Evolutionary conservation across 805 yeast genomes (phyloP), one percentile per base, ranked within the genome.

Genomic region (Cyberlindnera suaveolens): DNA sequence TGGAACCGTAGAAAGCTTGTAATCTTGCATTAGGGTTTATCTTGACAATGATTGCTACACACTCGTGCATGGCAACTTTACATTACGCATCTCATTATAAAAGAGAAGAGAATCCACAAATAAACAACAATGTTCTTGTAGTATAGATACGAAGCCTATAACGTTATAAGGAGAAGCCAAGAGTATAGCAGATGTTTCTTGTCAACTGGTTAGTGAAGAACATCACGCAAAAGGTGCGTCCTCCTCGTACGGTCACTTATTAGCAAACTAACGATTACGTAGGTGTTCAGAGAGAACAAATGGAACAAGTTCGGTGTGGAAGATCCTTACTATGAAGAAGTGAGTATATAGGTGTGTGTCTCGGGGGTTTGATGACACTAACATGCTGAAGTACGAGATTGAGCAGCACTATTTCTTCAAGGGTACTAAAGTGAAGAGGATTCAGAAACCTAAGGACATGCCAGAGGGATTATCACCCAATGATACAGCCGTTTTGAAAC

Each of bases 391-490:
- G 60, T 46, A 47, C 31, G 54, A 54, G 36, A 41, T 50, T 5
- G 57, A 54, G 14, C 54, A 54, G 36, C 42, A 38, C 31, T 52
- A 58, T 1, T 47, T 49, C 43, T 44, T 56, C 31, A 48, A 46
- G 4, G 47, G 53, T 1, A 41, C 51, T 16, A 49, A 44, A 31
- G 33, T 42, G n/a, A 52, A 54, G 47, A 57, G 41, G 30, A 34
- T 45, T 18, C 56, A 48, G 44, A 50, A 31, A 30, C 52, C 51
- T 15, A 67, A 72, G 51, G 55, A 65, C 43, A 53, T 75, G 7
- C 93, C 95, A 1, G 69, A 64, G 10, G 78, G 80, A 1, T 56
- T 85, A 15, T 72, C 83, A 3, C 58, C 54, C 2, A 66, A 75
- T 41, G 90, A 85, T 55, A 60, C 64, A 29, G 55, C 56, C 14